phyloP scores from a whole-genome alignment of 345 rosid genomes.

The Nasturtium officinale region DNA sequence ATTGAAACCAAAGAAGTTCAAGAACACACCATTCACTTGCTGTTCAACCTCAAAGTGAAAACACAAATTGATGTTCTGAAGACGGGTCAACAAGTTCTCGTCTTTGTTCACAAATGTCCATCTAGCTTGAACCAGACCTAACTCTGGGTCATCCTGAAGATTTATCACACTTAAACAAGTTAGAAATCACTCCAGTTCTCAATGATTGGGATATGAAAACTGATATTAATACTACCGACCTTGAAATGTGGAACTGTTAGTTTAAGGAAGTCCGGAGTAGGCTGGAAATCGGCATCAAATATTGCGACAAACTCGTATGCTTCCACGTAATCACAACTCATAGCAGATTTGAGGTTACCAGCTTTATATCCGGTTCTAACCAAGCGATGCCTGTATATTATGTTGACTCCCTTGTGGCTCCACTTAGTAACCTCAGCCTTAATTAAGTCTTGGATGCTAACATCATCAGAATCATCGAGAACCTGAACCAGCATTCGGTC shows the following conservation, averaged over 20 bases:
- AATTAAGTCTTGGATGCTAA: conserved; percentile 65
- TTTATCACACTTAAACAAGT: not conserved
- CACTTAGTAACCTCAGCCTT: conserved; percentile 65
- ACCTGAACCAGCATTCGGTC: conserved; percentile 70
- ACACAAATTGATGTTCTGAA: conserved; percentile 78
- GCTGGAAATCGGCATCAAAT: conserved; percentile 87
- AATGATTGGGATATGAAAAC: not conserved
- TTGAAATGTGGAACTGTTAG: conserved; percentile 80
- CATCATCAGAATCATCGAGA: conserved; percentile 80
- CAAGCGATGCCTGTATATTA: conserved; percentile 70
- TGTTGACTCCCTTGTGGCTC: conserved; percentile 72
- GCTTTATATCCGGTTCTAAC: conserved; percentile 87
- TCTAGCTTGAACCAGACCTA: conserved; percentile 80
- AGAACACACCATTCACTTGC: conserved; percentile 74
- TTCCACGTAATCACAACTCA: conserved; percentile 74
- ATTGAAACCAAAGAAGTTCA: conserved; percentile 89
- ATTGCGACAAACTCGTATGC: conserved; percentile 83
- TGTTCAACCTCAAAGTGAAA: conserved; percentile 89
- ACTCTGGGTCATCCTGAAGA: conserved; percentile 64
- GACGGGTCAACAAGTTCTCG: conserved; percentile 83
- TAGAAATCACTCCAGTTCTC: not conserved
- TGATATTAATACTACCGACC: conserved; percentile 41
- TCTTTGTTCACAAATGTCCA: conserved; percentile 88
- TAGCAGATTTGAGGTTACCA: conserved; percentile 88
- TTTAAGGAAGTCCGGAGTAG: conserved; percentile 70